Percentiles rank a stretch among this genome's conserved stretches.
Evolutionary conservation across 1,139 yeast genomes (phyloP).

Genomic region (Lodderomyces beijingensis): DNA sequence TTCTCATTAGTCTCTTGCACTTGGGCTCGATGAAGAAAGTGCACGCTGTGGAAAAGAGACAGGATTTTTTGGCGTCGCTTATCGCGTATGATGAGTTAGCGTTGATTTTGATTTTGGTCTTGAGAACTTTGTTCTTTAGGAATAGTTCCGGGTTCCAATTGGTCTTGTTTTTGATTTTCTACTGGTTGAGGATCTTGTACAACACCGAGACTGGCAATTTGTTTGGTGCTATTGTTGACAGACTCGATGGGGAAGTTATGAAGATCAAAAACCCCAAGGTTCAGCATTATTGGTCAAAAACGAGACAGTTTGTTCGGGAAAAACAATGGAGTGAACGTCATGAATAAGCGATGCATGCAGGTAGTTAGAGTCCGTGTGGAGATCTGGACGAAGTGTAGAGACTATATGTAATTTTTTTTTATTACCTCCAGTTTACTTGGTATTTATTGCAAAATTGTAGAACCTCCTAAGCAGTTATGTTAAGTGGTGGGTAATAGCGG

Average conservation of each 20-base stretch:
- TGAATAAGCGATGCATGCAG: neutral
- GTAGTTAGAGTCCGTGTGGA: too few relatives aligned
- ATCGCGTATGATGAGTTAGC: conserved; percentile 61
- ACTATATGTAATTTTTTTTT: too few relatives aligned
- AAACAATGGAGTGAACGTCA: conserved; percentile 18
- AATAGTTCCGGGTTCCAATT: conserved; percentile 68
- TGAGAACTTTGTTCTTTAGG: conserved; percentile 60
- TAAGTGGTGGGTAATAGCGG: too few relatives aligned
- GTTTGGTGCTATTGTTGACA: conserved; percentile 35
- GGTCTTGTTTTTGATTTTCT: conserved; percentile 51
- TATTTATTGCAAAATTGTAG: too few relatives aligned
- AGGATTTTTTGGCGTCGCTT: conserved; percentile 39
- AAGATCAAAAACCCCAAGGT: conserved; percentile 44
- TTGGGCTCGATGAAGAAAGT: conserved; percentile 40
- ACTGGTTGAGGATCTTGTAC: conserved; percentile 65
- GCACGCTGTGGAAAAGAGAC: conserved; percentile 34
- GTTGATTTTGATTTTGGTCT: conserved; percentile 45
- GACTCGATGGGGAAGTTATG: conserved; percentile 39
- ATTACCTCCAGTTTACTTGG: too few relatives aligned
- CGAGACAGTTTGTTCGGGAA: conserved; percentile 36
- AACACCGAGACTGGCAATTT: conserved; percentile 47
- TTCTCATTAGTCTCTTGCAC: conserved; percentile 55
- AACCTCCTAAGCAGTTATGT: too few relatives aligned
- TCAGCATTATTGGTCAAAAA: conserved; percentile 38
- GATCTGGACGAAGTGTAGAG: conserved; percentile 1